Base-by-base conservation (phyloP, 2,329 filamentous ascomycete species). In the Pseudonectria foliicola region DNA sequence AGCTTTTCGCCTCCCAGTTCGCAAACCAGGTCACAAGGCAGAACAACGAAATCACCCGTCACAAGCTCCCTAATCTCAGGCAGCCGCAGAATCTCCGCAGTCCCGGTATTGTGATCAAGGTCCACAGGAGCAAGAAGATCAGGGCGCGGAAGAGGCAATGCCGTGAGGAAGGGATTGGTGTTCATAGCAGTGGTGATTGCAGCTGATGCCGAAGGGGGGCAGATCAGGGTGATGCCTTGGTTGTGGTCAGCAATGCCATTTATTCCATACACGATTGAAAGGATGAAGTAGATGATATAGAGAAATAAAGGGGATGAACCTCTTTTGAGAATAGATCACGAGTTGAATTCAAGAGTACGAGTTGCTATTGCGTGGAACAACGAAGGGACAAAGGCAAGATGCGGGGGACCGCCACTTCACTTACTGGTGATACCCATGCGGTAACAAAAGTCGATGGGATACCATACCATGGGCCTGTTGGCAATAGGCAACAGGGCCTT, bases 1-100 rank as follows among this genome's bases (percentile, higher is more conserved):
- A 96, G 70, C 43, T 81, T 77, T 49, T 88, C 83, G 10, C 88
- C 89, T 3, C 84, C 81, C 12, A 96, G 67, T 54, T 95, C 89
- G 57, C 88, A 95, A 26, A 98, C 80, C 6, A 98, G 69, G 57
- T 98, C 92, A 60, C 92, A 98, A 1, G 92, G 90, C 4, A 98
- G 68, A 3, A 96, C 77, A 16, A 95, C 67, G 54, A 98, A 96
- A 61, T 98, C 87, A 10, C 80, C 78, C 35, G 77, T 87, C 49
- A 98, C 77, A 7, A 79, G 71, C n/a, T 71, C 69, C 54, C 83
- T 80, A 29, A 96, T 78, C 56, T 95, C 85, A 1, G 85, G 82
- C 7, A 95, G 70, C 8, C 89, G 78, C 34, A 98, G 75, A 13
- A 96, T 79, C 52, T 95, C 83, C 7, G 86, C 89, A 6, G 92